A percentile compares a stretch with the other conserved stretches of the same genome.
Evolutionary conservation across 192 early-diverging fungal genomes (phyloP).

Genomic region (Neocallimastix lanati): DNA sequence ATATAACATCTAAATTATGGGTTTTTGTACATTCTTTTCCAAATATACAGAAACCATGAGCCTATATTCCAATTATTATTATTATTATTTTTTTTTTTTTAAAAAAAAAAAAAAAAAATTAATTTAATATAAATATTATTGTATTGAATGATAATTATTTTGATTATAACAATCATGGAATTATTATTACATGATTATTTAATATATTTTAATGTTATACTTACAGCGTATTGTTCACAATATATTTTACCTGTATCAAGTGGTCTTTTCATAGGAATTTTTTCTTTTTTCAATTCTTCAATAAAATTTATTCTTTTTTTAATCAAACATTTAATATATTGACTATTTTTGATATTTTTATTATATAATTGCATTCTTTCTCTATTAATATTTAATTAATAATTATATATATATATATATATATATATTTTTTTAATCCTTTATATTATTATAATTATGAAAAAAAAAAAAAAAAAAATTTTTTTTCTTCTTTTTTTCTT

Average conservation of each 20-base stretch:
- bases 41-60: constrained; percentile 57
- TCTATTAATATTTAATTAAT: constrained; percentile 1
- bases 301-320: constrained; percentile 3
- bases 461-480: too few relatives aligned
- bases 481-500: not conserved
- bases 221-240: constrained; percentile 75
- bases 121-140: constrained; percentile 1
- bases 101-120: constrained; percentile 1
- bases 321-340: not conserved
- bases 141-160: too few relatives aligned
- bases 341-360: not conserved
- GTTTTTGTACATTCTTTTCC: constrained; percentile 46
- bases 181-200: too few relatives aligned
- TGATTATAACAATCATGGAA: too few relatives aligned
- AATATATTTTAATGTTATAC: too few relatives aligned
- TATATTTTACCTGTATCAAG: constrained; percentile 21
- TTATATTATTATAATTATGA: too few relatives aligned
- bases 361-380: not conserved
- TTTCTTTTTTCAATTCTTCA: not conserved
- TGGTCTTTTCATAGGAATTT: not conserved
- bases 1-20: constrained; percentile 75
- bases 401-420: not conserved
- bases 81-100: too few relatives aligned
- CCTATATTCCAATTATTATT: constrained; percentile 19
- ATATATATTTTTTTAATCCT: not conserved